Evolutionary conservation across 73 alveolate genomes (phyloP).

Genomic region (Paramecium caudatum): DNA sequence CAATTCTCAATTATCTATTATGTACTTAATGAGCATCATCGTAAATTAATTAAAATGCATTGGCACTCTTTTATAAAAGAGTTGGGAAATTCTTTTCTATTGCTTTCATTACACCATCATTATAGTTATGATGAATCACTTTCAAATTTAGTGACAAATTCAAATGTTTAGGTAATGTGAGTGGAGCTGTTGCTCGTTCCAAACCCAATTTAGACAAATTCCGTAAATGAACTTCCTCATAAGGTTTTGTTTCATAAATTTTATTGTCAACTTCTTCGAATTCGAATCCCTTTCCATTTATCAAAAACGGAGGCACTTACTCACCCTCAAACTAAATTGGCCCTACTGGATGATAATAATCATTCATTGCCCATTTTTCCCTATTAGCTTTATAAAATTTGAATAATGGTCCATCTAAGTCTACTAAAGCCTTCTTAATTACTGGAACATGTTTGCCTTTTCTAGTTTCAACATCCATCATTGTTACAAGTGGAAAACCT

Average conservation of each 20-base stretch:
- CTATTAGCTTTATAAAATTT: slow-evolving; percentile 73
- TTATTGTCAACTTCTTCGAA: slow-evolving; percentile 27
- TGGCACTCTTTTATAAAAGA: neutral
- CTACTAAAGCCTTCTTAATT: slow-evolving; percentile 90
- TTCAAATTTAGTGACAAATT: neutral
- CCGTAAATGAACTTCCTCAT: slow-evolving; percentile 23
- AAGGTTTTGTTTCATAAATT: slow-evolving; percentile 8
- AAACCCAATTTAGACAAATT: slow-evolving; percentile 40
- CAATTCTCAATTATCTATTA: slow-evolving; percentile 75
- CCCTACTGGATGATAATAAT: slow-evolving; percentile 78
- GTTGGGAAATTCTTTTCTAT: neutral
- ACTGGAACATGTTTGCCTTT: slow-evolving; percentile 93
- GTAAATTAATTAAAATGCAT: slow-evolving; percentile 56
- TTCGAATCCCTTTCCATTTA: slow-evolving; percentile 66
- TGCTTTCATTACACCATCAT: slow-evolving; percentile 16
- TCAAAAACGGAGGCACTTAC: slow-evolving; percentile 53
- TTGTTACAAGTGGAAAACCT: slow-evolving; percentile 90
- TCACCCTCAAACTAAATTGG: slow-evolving; percentile 91
- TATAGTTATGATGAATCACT: slow-evolving; percentile 38
- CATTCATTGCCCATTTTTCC: slow-evolving; percentile 55
- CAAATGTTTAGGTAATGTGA: slow-evolving; percentile 12
- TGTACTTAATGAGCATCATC: slow-evolving; percentile 26
- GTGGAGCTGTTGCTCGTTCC: slow-evolving; percentile 3
- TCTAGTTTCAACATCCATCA: slow-evolving; percentile 90
- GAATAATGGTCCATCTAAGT: slow-evolving; percentile 85